These are phyloP conservation scores for Pezicula rhizophila DNA, from an alignment of 2,329 filamentous ascomycete genomes.

Conservation along the genomic window DNA sequence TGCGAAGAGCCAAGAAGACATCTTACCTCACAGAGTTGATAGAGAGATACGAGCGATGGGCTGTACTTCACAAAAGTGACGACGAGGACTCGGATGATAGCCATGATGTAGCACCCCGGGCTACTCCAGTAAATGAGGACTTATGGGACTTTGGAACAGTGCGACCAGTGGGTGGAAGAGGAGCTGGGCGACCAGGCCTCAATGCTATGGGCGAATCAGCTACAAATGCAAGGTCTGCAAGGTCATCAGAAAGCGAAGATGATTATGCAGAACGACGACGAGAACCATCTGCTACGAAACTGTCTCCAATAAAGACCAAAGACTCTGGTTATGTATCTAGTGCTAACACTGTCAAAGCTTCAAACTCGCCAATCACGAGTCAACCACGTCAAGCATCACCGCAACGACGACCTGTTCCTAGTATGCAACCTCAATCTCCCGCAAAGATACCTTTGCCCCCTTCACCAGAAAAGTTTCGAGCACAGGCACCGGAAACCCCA, in stretches of 20 bases:
- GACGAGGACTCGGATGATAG: slow-evolving; percentile 58
- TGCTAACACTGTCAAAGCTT: slow-evolving; percentile 48
- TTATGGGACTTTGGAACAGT: slow-evolving; percentile 99
- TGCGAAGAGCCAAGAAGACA: slow-evolving; percentile 87
- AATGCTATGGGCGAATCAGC: slow-evolving; percentile 75
- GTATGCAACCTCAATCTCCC: slow-evolving; percentile 38
- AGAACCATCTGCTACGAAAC: slow-evolving; percentile 47
- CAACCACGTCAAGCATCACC: slow-evolving; percentile 55
- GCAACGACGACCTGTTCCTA: slow-evolving; percentile 48
- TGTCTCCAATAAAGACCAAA: slow-evolving; percentile 19
- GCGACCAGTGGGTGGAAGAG: slow-evolving; percentile 65
- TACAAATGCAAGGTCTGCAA: slow-evolving; percentile 65
- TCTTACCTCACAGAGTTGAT: slow-evolving; percentile 96
- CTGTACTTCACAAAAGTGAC: slow-evolving; percentile 69
- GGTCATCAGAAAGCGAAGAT: slow-evolving; percentile 40
- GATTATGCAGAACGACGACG: slow-evolving; percentile 48
- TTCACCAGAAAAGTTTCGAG: slow-evolving; percentile 45
- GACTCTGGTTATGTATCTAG: slow-evolving; percentile 29
- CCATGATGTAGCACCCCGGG: slow-evolving; percentile 35
- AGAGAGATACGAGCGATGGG: slow-evolving; percentile 83
- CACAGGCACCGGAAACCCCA: slow-evolving; percentile 40
- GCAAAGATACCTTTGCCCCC: slow-evolving; percentile 54
- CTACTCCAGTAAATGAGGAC: slow-evolving; percentile 64
- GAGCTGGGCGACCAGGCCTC: slow-evolving; percentile 54
- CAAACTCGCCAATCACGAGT: slow-evolving; percentile 34